phyloP scores from a whole-genome alignment of 768 basidiomycete genomes.

The Kwoniella sp. region DNA sequence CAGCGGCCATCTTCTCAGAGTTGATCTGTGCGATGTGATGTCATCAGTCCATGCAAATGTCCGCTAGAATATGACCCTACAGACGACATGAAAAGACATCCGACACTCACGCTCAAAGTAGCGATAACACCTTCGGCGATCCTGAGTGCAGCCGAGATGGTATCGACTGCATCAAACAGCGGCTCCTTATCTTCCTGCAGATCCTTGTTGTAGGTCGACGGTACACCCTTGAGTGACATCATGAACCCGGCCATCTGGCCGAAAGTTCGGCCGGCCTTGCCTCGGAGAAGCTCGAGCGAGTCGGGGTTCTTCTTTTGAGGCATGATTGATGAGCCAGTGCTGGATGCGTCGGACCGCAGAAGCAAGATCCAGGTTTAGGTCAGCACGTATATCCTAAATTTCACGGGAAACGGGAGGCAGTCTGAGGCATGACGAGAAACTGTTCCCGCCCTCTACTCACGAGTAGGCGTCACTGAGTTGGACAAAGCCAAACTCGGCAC shows the following conservation, averaged over 20 bases:
- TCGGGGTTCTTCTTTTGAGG: slow-evolving; percentile 98
- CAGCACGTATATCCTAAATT: background rate
- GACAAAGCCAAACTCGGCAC: slow-evolving; percentile 95
- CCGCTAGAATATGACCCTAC: background rate
- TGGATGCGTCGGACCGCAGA: slow-evolving; percentile 55
- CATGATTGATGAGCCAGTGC: slow-evolving; percentile 99
- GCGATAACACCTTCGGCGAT: slow-evolving; percentile 94
- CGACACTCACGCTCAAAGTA: slow-evolving; percentile 78
- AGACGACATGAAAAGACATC: background rate
- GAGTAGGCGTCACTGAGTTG: slow-evolving; percentile 96
- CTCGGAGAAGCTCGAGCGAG: slow-evolving; percentile 89
- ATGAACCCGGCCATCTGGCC: slow-evolving; percentile 98
- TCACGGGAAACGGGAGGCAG: no score
- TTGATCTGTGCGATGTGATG: slow-evolving; percentile 81
- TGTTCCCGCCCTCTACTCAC: slow-evolving; percentile 59
- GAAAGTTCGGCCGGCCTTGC: slow-evolving; percentile 92
- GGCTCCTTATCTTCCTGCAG: slow-evolving; percentile 99
- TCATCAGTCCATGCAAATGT: no score
- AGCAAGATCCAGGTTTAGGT: no score
- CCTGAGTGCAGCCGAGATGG: slow-evolving; percentile 78
- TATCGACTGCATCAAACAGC: slow-evolving; percentile 90
- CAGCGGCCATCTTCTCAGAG: slow-evolving; percentile 81
- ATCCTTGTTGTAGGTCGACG: slow-evolving; percentile 99
- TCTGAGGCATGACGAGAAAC: slow-evolving; percentile 6
- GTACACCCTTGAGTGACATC: slow-evolving; percentile 95